These are phyloP conservation scores for Casaregolazyma suthepensis DNA, from an alignment of 1,139 yeast genomes.

Conservation along the genomic window DNA sequence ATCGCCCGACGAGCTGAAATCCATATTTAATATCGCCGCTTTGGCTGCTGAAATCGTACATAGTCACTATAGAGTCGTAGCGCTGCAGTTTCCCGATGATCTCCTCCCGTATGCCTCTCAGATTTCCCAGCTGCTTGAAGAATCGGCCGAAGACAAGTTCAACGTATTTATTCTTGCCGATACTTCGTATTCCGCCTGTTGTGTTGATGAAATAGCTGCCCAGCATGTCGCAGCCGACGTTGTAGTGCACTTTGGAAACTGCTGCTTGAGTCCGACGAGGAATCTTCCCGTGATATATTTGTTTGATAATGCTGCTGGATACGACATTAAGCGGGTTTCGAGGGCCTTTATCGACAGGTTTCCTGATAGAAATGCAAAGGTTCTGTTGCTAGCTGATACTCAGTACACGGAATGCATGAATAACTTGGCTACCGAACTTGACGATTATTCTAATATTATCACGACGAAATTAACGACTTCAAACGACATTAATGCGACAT, in stretches of 20 bases:
- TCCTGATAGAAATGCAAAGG: constrained; percentile 12
- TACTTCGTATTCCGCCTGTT: constrained; percentile 91
- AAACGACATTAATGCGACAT: constrained; percentile 4
- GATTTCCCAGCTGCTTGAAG: constrained; percentile 48
- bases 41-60: constrained; percentile 22
- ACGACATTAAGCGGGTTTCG: constrained; percentile 18
- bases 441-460: constrained; percentile 15
- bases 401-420: constrained; percentile 23
- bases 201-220: constrained; percentile 96
- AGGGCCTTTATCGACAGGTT: constrained; percentile 20
- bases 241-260: constrained; percentile 91
- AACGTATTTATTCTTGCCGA: constrained; percentile 59
- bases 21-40: constrained; percentile 30
- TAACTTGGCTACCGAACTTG: constrained; percentile 15
- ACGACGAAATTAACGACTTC: constrained; percentile 12
- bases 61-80: constrained; percentile 43
- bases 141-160: constrained; percentile 16
- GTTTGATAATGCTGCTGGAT: constrained; percentile 46
- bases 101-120: constrained; percentile 73
- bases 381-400: constrained; percentile 30
- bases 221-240: constrained; percentile 83
- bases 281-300: constrained; percentile 70
- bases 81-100: constrained; percentile 86
- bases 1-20: constrained; percentile 34
- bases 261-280: constrained; percentile 72